Percentiles rank a stretch among this genome's conserved stretches.
These are phyloP conservation scores for Ogataea corticis DNA, from an alignment of 805 yeast genomes.

Conservation along the genomic window DNA sequence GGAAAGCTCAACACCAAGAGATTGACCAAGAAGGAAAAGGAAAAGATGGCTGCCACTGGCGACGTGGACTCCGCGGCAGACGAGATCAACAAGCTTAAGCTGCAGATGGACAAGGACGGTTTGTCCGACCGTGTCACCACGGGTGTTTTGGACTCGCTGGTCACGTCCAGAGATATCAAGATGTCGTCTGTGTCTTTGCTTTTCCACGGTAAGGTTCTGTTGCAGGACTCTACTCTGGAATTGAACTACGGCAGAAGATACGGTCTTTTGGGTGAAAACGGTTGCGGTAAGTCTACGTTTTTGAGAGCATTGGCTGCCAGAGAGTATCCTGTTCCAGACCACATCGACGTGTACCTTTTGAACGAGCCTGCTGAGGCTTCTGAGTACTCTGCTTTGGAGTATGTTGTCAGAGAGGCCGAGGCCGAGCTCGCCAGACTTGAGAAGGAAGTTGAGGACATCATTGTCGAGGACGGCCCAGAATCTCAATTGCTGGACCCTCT, in stretches of 20 bases:
- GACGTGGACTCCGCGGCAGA: constrained; percentile 66
- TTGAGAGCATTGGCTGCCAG: constrained; percentile 91
- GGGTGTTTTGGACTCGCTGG: constrained; percentile 89
- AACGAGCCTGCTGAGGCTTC: constrained; percentile 98
- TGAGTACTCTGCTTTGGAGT: constrained; percentile 88
- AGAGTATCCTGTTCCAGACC: constrained; percentile 93
- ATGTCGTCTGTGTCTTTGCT: constrained; percentile 84
- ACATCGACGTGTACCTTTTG: constrained; percentile 85
- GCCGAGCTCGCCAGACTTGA: constrained; percentile 87
- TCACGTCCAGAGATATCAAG: constrained; percentile 92
- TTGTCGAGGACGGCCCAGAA: constrained; percentile 94
- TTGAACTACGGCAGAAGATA: constrained; percentile 96
- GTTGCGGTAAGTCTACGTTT: constrained; percentile 98
- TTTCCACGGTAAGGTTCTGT: constrained; percentile 96
- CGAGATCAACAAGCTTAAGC: constrained; percentile 80
- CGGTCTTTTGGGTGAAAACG: constrained; percentile 97
- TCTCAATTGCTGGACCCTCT: constrained; percentile 78
- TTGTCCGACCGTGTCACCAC: constrained; percentile 96
- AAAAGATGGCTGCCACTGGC: constrained; percentile 42
- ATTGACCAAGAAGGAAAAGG: constrained; percentile 57
- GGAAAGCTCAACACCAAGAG: constrained; percentile 65
- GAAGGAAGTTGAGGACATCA: constrained; percentile 83
- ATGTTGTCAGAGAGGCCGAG: constrained; percentile 97
- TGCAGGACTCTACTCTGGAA: constrained; percentile 90
- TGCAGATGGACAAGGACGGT: constrained; percentile 93